Evolutionary conservation across 805 yeast genomes (phyloP), one percentile per base, ranked within the genome.

Genomic region (Alloascoidea hylecoeti): DNA sequence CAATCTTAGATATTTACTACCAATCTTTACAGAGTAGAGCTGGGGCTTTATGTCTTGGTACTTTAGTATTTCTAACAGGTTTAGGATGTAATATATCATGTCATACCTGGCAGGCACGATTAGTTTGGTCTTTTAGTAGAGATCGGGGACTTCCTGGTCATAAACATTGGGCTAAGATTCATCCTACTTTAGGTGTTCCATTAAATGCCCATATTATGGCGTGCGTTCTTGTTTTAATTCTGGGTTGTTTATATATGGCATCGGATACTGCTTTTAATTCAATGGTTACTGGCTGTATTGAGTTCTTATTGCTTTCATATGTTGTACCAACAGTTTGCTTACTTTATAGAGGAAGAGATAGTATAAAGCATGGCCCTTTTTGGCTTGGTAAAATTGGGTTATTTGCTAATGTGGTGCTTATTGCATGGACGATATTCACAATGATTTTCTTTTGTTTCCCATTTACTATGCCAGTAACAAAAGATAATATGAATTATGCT

Each of bases 261-360:
- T 75, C 83, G 4, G 62, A 72, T 16, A 70, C 81, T 1, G 84
- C 85, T 4, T 77, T 72, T 52, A 73, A 74, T 48, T 70, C 83
- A 15, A 66, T 78, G 60, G 71, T 73, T 17, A 65, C 70, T 28
- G 78, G 76, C 3, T 70, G 80, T 51, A 68, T 75, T 45, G 66
- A 70, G 4, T 73, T 78, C 49, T 56, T 77, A 42, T 58, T 73
- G 34, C 46, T 76, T 33, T 71, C 80, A 3, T 78, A 78, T 51
- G 48, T 66, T 12, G 65, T 78, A 32, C 83, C 83, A 15, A 60
- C 66, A 15, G 48, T 56, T 3, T 73, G 70, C 46, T 53, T 70
- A 38, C 52, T 73, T 37, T 43, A 49, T 42, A 64, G 55, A 45
- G 78, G 74, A 18, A 65, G 78, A 60, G 58, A 58, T 48, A 66